A percentile compares a stretch with the other conserved stretches of the same genome.
These are phyloP conservation scores for Fistulinella staudtii DNA, from an alignment of 1,284 basidiomycete species.

Conservation along the genomic window DNA sequence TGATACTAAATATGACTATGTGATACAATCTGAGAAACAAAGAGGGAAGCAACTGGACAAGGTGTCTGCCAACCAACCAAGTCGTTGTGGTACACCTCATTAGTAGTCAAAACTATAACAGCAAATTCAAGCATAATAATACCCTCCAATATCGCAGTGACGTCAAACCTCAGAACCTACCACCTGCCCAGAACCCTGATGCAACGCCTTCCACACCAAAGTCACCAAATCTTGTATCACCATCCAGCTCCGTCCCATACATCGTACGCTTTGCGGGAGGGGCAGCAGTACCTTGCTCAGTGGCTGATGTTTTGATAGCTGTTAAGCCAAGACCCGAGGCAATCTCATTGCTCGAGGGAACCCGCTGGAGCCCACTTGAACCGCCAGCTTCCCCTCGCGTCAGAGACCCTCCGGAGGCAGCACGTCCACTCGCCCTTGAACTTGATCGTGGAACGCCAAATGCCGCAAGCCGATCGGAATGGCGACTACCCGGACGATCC, in stretches of 20 bases:
- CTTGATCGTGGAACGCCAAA: constrained; percentile 31
- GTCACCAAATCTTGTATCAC: constrained; percentile 74
- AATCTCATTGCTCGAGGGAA: constrained; percentile 36
- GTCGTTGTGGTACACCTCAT: constrained; percentile 8
- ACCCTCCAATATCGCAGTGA: constrained; percentile 2
- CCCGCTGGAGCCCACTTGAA: constrained; percentile 24
- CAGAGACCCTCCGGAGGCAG: constrained; percentile 27
- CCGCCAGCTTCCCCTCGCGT: constrained; percentile 29
- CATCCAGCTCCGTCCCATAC: constrained; percentile 75
- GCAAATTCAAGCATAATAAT: constrained; percentile 7
- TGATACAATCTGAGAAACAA: too few relatives aligned
- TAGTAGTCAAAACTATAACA: constrained; percentile 8
- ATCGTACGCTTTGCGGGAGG: constrained; percentile 58
- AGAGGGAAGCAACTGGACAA: too few relatives aligned
- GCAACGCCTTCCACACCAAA: constrained; percentile 74
- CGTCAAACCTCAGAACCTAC: constrained; percentile 36
- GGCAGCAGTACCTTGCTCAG: constrained; percentile 27
- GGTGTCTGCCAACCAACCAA: constrained; percentile 1
- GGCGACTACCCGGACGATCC: constrained; percentile 35
- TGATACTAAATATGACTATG: constrained; percentile 21
- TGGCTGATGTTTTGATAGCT: constrained; percentile 30
- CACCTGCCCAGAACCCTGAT: constrained; percentile 58
- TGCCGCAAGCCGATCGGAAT: constrained; percentile 31
- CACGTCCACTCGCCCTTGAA: constrained; percentile 31
- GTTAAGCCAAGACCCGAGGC: constrained; percentile 38